Evolutionary conservation across 164 flowering plant genomes (phyloP), one percentile per base, ranked within the genome.

Genomic region (Chimonanthus salicifolius): DNA sequence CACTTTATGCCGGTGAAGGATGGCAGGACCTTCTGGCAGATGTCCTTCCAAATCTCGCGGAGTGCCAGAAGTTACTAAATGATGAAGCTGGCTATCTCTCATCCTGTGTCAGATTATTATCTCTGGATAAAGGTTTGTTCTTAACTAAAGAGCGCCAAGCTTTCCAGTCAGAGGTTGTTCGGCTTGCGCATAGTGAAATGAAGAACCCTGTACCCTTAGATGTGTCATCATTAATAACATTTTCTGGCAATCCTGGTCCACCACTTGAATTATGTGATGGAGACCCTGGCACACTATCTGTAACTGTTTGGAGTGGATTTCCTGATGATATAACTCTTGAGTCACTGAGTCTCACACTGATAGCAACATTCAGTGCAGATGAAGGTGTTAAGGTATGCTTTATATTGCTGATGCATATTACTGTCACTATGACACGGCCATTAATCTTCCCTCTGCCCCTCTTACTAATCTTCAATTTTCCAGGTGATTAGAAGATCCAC

Each of bases 1-100:
- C 99, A 70, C 94, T 96, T 71, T 96, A 92, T 85, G 82, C 98
- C n/a, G 98, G 98, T 74, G 98, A 96, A 87, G 99, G 97, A 80
- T 93, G 99, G 99, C 90, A 96, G 69, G 92, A 96, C 75, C 83
- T 96, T 71, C 80, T 96, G 80, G 98, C 99, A 75, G 97, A 96
- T 78, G 93, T 96, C 72, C 92, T 96, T 49, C 99, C 99, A 18
- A 88, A 89, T 84, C 85, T 96, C 81, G 99, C 98, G 7, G 98
- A 90, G 85, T 96, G 98, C 79, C 99, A 96, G 80, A 96, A 90
- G 83, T 84, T 85, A 73, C 90, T 96, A 44, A 82, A 90, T 83
- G 99, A 94, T 86, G 84, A 92, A 78, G 99, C 98, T 82, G 97
- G 98, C 48, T 96, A 96, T 82, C 84, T 96, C 58, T 87, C 94